Percentiles rank a stretch among this genome's conserved stretches.
These are phyloP conservation scores for Pleurotus salmoneostramineus DNA, from an alignment of 768 basidiomycete species.

Conservation along the genomic window DNA sequence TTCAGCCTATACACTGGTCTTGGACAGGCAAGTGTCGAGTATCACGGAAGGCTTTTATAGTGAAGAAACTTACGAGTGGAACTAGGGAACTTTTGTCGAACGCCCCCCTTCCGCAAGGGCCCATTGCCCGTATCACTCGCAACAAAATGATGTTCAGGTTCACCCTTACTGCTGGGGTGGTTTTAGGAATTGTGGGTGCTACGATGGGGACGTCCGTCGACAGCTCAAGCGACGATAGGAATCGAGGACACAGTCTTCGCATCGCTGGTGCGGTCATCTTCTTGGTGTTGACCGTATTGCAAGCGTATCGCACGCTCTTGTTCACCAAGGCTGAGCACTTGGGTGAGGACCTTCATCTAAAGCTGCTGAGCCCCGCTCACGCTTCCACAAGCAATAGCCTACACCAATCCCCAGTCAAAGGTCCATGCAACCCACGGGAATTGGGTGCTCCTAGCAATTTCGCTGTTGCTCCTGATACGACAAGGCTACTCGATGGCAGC, in stretches of 20 bases:
- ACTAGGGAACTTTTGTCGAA: background rate
- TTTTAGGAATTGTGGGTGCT: conserved; percentile 28
- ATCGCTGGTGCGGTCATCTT: conserved; percentile 32
- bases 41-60: background rate
- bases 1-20: conserved; percentile 35
- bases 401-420: conserved; percentile 13
- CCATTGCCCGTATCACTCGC: conserved; percentile 18
- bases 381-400: conserved; percentile 4
- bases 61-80: no score
- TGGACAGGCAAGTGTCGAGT: conserved; percentile 30
- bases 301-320: conserved; percentile 25
- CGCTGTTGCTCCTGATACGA: conserved; percentile 32
- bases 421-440: conserved; percentile 20
- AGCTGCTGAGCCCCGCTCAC: background rate
- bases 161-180: conserved; percentile 22
- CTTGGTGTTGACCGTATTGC: conserved; percentile 28
- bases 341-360: conserved; percentile 11
- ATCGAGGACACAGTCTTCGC: conserved; percentile 20
- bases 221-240: conserved; percentile 10
- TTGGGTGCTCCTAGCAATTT: conserved; percentile 27
- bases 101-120: conserved; percentile 12
- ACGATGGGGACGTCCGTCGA: conserved; percentile 14
- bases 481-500: conserved; percentile 32
- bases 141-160: conserved; percentile 29
- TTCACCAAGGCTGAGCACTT: conserved; percentile 17